Evolutionary conservation across 306 rosid genomes (phyloP).

Genomic region (Elaeagnus macrophylla): DNA sequence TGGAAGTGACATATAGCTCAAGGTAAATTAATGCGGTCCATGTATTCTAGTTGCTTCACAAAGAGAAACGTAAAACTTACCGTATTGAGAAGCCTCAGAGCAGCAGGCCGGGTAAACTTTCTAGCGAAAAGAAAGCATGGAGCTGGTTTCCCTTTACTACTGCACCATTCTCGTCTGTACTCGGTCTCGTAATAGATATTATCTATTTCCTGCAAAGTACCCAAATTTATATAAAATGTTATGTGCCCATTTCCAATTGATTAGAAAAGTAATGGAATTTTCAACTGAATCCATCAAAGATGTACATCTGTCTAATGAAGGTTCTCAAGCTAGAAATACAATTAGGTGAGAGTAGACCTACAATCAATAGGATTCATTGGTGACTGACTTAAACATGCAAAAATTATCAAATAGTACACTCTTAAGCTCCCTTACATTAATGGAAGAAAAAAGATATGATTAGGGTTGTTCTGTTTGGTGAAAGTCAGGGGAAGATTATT

Average conservation of each 20-base stretch:
- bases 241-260: slow-evolving; percentile 7
- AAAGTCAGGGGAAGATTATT: no score
- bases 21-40: background rate
- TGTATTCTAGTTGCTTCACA: background rate
- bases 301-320: background rate
- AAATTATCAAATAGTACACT: no score
- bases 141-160: slow-evolving; percentile 79
- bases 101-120: slow-evolving; percentile 92
- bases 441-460: no score
- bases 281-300: background rate
- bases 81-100: slow-evolving; percentile 74
- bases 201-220: slow-evolving; percentile 61
- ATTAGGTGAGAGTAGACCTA: no score
- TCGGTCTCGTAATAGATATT: slow-evolving; percentile 90
- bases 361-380: no score
- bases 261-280: slow-evolving; percentile 2
- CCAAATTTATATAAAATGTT: background rate
- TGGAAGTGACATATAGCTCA: background rate
- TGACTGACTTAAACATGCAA: no score
- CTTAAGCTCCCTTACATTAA: no score
- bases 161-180: slow-evolving; percentile 94
- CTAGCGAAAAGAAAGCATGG: slow-evolving; percentile 87
- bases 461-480: no score
- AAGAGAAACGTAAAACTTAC: slow-evolving; percentile 31
- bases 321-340: background rate